These are phyloP conservation scores for Rachicladosporium sp. DNA, from an alignment of 2,329 filamentous ascomycete species.

Conservation along the genomic window DNA sequence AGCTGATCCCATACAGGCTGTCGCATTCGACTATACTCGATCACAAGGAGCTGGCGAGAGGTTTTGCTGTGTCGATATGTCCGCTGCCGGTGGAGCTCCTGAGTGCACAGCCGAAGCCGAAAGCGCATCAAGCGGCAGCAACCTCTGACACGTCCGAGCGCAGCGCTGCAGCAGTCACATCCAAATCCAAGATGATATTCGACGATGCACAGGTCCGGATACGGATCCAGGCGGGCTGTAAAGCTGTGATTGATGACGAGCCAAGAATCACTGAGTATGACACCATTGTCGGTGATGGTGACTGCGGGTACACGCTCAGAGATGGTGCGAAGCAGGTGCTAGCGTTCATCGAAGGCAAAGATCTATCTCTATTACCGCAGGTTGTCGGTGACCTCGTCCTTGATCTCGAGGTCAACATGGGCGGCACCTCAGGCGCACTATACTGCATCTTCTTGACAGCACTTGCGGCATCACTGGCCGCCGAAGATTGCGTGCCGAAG, in stretches of 20 bases:
- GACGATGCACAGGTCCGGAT: conserved; percentile 15
- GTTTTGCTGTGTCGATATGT: conserved; percentile 23
- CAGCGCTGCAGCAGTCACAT: conserved; percentile 4
- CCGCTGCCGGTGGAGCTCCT: conserved; percentile 17
- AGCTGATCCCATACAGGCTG: conserved; percentile 19
- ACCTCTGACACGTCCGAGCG: conserved; percentile 7
- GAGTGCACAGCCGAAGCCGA: conserved; percentile 13
- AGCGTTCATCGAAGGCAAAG: conserved; percentile 19
- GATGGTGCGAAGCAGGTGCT: conserved; percentile 24
- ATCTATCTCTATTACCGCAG: conserved; percentile 17
- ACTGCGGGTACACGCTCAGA: conserved; percentile 25
- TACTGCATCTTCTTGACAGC: conserved; percentile 26
- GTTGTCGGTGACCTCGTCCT: conserved; percentile 18
- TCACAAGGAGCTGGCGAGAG: conserved; percentile 18
- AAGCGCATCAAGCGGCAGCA: conserved; percentile 1
- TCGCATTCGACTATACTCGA: conserved; percentile 23
- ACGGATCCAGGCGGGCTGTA: conserved; percentile 20
- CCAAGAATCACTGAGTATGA: conserved; percentile 26
- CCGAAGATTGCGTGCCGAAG: conserved; percentile 10
- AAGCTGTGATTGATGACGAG: conserved; percentile 22
- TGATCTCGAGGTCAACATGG: conserved; percentile 26
- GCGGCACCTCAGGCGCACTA: conserved; percentile 23
- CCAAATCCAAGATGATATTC: conserved; percentile 12
- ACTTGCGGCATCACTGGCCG: conserved; percentile 17
- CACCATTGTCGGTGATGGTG: conserved; percentile 25